phyloP scores from a whole-genome alignment of 495 filamentous ascomycete genomes.

The Hyaloscypha finlandica region DNA sequence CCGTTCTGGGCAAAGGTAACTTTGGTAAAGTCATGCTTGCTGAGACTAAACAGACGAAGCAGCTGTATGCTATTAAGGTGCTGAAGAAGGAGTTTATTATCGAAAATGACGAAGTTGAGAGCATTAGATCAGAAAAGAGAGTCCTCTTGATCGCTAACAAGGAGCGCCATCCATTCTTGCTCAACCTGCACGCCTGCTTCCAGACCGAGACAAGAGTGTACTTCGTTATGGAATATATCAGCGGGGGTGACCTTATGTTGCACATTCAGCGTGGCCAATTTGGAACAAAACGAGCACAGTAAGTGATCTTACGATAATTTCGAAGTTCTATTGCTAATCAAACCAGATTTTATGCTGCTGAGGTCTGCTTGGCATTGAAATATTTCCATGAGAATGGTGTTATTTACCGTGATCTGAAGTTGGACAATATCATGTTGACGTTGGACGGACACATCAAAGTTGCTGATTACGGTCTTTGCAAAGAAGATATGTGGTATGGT shows the following conservation, averaged over 20 bases:
- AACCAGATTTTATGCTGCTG: conserved; percentile 90
- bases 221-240: conserved; percentile 99
- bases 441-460: conserved; percentile 99
- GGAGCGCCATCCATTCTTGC: conserved; percentile 94
- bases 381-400: conserved; percentile 99
- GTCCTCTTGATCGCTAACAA: conserved; percentile 98
- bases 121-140: conserved; percentile 94
- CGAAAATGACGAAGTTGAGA: conserved; percentile 99
- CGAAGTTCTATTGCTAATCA: background rate
- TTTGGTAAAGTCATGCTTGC: conserved; percentile 99
- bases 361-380: conserved; percentile 95
- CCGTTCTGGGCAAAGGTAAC: conserved; percentile 98
- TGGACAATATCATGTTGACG: conserved; percentile 96
- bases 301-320: conserved; percentile 42
- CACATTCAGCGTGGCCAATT: conserved; percentile 98
- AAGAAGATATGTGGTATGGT: conserved; percentile 99
- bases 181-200: conserved; percentile 97
- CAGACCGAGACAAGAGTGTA: conserved; percentile 98
- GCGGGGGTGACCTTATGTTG: conserved; percentile 97
- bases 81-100: conserved; percentile 99
- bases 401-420: conserved; percentile 98
- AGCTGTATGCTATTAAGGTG: conserved; percentile 98
- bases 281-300: conserved; percentile 93
- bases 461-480: conserved; percentile 97
- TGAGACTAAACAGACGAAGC: conserved; percentile 88